Evolutionary conservation across 164 flowering plant species (phyloP).

Genomic region (Vitis riparia): DNA sequence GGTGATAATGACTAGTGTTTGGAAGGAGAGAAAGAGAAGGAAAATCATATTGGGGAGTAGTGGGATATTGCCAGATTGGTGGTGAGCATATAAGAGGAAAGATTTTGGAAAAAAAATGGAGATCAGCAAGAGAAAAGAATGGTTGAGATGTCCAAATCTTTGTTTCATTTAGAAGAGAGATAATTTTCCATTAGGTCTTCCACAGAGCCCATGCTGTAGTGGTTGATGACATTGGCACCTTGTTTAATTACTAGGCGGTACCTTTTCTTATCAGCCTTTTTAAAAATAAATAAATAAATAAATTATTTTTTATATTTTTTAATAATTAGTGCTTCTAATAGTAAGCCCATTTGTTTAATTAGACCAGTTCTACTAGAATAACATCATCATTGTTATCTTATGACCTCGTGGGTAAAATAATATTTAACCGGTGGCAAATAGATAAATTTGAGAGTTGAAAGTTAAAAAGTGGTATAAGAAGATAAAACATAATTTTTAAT

Average conservation of each 20-base stretch:
- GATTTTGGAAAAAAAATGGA: background rate
- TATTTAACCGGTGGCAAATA: background rate
- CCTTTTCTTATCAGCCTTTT: background rate
- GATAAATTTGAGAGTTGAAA: too few relatives aligned
- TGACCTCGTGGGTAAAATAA: background rate
- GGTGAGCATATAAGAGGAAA: background rate
- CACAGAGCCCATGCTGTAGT: slow-evolving; percentile 7
- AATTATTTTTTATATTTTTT: background rate
- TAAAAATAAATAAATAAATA: too few relatives aligned
- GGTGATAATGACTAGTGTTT: too few relatives aligned
- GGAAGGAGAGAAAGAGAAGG: too few relatives aligned
- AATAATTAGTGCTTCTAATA: background rate
- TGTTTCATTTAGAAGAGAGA: slow-evolving; percentile 9
- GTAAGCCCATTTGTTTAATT: background rate
- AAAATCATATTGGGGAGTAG: too few relatives aligned
- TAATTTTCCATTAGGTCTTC: slow-evolving; percentile 3
- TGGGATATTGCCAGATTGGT: background rate
- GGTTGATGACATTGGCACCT: slow-evolving; percentile 24
- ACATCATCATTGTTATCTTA: background rate
- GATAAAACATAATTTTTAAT: too few relatives aligned
- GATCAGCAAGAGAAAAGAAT: slow-evolving; percentile 6
- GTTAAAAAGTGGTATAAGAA: too few relatives aligned
- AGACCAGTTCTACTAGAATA: background rate
- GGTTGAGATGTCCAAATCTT: slow-evolving; percentile 48
- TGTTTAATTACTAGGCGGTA: background rate